phyloP scores from a whole-genome alignment of 2,329 filamentous ascomycete genomes.

The Penicillium hesseltinei region DNA sequence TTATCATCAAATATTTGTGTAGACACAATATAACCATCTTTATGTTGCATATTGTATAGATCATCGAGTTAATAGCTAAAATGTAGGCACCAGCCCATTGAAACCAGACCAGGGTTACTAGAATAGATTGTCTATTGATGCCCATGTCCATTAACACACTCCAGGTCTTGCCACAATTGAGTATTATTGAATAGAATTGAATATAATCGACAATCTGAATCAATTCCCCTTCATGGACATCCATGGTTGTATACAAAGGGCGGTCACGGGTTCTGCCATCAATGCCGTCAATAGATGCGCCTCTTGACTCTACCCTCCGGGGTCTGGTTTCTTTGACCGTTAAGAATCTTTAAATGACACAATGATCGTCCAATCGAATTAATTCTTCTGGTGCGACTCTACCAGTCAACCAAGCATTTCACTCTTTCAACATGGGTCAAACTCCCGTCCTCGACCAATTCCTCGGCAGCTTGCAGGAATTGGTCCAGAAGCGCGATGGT shows the following conservation, averaged over 20 bases:
- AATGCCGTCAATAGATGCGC: constrained; percentile 1
- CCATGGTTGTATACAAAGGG: neutral
- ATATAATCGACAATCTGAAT: neutral
- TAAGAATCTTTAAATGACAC: neutral
- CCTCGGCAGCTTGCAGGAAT: constrained; percentile 60
- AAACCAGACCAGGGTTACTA: no score
- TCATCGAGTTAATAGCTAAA: neutral
- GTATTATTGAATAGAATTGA: neutral
- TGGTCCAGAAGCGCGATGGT: constrained; percentile 64
- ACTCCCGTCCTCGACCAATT: constrained; percentile 69
- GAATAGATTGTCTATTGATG: neutral
- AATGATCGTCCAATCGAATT: constrained; percentile 2
- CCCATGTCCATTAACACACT: neutral
- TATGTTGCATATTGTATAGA: neutral
- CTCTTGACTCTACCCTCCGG: neutral
- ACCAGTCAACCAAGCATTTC: neutral
- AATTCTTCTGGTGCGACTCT: neutral
- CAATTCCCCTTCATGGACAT: neutral
- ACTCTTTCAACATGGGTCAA: constrained; percentile 7
- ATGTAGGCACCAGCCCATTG: neutral
- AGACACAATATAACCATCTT: neutral
- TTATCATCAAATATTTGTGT: neutral
- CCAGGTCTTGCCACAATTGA: neutral
- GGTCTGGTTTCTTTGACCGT: neutral
- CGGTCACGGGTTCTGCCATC: constrained; percentile 9